Conservation (phyloP, 495 filamentous ascomycete genomes). For the Bathelium albidoporum region DNA sequence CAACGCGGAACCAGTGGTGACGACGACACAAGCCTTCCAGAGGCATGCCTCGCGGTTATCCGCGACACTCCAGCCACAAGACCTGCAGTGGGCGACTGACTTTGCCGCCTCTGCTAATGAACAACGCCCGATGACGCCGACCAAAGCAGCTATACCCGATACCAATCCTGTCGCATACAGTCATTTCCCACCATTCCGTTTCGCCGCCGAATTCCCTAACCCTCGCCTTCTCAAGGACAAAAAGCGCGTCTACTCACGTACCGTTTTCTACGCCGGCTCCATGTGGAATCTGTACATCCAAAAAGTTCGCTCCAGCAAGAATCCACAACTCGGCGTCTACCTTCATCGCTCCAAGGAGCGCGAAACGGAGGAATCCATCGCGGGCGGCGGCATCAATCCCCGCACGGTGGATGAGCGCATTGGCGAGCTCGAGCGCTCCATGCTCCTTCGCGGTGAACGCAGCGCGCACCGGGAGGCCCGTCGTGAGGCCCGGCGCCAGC, state of each 20-base stretch:
- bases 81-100: slow-evolving; percentile 42
- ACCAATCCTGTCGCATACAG: slow-evolving; percentile 38
- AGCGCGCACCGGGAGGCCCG: slow-evolving; percentile 22
- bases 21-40: slow-evolving; percentile 30
- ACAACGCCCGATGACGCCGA: slow-evolving; percentile 19
- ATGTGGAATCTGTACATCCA: slow-evolving; percentile 57
- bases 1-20: slow-evolving; percentile 34
- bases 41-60: slow-evolving; percentile 34
- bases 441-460: slow-evolving; percentile 35
- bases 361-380: slow-evolving; percentile 37
- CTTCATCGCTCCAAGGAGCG: slow-evolving; percentile 50
- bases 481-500: slow-evolving; percentile 18
- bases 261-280: slow-evolving; percentile 52
- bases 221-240: slow-evolving; percentile 47
- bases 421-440: slow-evolving; percentile 38
- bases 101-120: slow-evolving; percentile 34
- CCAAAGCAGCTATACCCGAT: slow-evolving; percentile 20
- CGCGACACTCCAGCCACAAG: slow-evolving; percentile 38
- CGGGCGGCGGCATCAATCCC: slow-evolving; percentile 20
- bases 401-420: slow-evolving; percentile 41
- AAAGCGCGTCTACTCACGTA: slow-evolving; percentile 50
- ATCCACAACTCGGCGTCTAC: slow-evolving; percentile 49
- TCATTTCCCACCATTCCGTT: slow-evolving; percentile 49
- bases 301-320: slow-evolving; percentile 44
- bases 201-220: slow-evolving; percentile 49